phyloP scores from a whole-genome alignment of 176 grass and related monocot genomes.

The Carex kokanica region DNA sequence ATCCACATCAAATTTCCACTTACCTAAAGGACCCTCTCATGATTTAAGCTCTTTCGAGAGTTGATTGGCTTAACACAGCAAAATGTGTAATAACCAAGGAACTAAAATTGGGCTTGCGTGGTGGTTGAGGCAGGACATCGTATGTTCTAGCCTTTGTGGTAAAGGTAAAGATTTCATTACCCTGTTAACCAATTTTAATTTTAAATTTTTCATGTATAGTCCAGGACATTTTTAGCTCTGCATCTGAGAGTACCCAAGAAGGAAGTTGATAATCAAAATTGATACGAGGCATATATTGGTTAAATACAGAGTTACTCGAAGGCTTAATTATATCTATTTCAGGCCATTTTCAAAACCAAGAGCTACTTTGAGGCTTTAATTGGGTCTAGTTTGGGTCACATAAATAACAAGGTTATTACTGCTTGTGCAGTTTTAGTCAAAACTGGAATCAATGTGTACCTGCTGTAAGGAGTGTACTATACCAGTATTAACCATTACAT shows the following conservation, averaged over 20 bases:
- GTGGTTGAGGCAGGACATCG: not conserved
- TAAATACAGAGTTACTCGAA: not conserved
- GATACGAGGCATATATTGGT: not conserved
- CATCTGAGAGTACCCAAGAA: not conserved
- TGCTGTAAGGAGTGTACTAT: not conserved
- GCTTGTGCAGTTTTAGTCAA: not conserved
- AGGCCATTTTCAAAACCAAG: not conserved
- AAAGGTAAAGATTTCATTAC: not conserved
- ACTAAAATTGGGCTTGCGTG: not conserved
- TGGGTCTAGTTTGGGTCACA: not conserved
- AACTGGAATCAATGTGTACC: not conserved
- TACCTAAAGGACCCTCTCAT: not conserved
- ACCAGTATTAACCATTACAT: slow-evolving; percentile 8
- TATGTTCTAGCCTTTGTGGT: not conserved
- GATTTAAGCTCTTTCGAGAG: not conserved
- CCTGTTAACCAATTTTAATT: not conserved
- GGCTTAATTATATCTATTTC: not conserved
- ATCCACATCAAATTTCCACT: not conserved
- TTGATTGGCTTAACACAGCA: not conserved
- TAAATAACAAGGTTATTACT: not conserved
- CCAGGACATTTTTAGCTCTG: not conserved
- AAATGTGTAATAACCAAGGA: not conserved
- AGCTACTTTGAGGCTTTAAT: not conserved
- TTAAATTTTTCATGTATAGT: not conserved
- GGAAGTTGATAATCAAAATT: not conserved